Evolutionary conservation across 2,329 filamentous ascomycete species (phyloP).

Genomic region (Penicillium frequentans): DNA sequence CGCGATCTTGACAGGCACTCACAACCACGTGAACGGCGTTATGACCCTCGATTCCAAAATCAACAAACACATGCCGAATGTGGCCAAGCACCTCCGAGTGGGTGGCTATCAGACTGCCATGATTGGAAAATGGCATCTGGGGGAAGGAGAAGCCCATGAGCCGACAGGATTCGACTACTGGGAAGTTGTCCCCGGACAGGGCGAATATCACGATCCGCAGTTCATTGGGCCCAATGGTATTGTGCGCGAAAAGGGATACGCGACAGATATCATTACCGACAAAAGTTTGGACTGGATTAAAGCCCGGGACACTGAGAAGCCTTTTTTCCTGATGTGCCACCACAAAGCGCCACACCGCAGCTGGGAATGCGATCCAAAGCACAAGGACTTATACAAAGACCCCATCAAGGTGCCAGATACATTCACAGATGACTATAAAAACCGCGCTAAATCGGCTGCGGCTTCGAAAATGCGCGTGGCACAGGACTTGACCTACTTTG

Average conservation of each 20-base stretch:
- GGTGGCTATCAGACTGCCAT: constrained; percentile 54
- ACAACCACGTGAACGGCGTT: constrained; percentile 57
- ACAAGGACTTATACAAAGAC: constrained; percentile 51
- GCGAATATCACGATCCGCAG: constrained; percentile 53
- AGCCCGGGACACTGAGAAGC: constrained; percentile 32
- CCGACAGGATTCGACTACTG: constrained; percentile 56
- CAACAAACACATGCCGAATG: constrained; percentile 53
- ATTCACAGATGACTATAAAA: constrained; percentile 56
- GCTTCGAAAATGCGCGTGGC: constrained; percentile 55
- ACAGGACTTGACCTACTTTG: constrained; percentile 52
- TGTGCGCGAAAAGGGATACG: constrained; percentile 45
- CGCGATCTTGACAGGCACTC: constrained; percentile 51
- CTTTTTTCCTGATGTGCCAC: constrained; percentile 59
- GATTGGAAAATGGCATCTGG: constrained; percentile 57
- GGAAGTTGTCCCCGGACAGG: constrained; percentile 54
- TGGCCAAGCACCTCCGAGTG: constrained; percentile 51
- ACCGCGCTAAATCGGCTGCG: constrained; percentile 51
- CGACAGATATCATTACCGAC: constrained; percentile 55
- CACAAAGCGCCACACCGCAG: constrained; percentile 57
- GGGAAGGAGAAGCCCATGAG: constrained; percentile 48
- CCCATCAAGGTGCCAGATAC: constrained; percentile 52
- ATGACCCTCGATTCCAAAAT: constrained; percentile 52
- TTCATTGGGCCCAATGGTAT: constrained; percentile 47
- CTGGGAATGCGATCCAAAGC: constrained; percentile 54
- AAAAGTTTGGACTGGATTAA: constrained; percentile 49